Evolutionary conservation across 345 rosid genomes (phyloP), one percentile per base, ranked within the genome.

Genomic region (Aquilaria malaccensis): DNA sequence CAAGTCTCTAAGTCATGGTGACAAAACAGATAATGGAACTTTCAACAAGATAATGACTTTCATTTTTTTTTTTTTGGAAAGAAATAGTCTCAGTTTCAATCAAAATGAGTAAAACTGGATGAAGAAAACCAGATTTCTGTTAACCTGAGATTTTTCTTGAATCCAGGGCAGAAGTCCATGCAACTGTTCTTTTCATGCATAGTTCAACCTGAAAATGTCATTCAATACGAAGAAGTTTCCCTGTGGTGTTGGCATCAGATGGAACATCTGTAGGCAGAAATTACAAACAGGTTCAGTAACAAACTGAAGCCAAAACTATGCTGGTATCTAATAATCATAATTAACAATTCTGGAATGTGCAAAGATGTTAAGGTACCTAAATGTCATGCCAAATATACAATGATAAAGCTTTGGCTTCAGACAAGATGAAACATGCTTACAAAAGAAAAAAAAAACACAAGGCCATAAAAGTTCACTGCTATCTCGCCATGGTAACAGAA

Each of bases 131-230:
- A 64, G 58, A 69, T 52, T 50, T 54, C 48, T 41, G 48, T 41
- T 37, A 63, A 43, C 58, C 57, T 67, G 65, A 58, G 62, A 58
- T 32, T 37, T 9, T 37, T 37, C 43, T 37, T 37, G 7, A 37
- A 37, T 37, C 4, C 43, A 4, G 1, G 43, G 43, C 43, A 37
- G 7, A 37, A 9, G 43, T 14, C 45, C 52, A 11, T 43, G 53
- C 59, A 47, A 30, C 13, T 53, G 58, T 48, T 50, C 50, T 50
- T 63, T 33, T 94, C 92, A 94, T 6, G 97, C 90, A 59, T 86
- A 90, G 89, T 94, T 94, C 85, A 94, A 72, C 81, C 99, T 86
- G 95, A 90, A 94, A 67, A 90, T 90, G 77, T 90, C 99, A 30
- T 90, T 94, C 61, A 73, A 75, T 74, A 94, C 99, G 55, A 84